Base-by-base conservation (phyloP, 192 early-diverging fungal genomes). In the Coemansia sp. region DNA sequence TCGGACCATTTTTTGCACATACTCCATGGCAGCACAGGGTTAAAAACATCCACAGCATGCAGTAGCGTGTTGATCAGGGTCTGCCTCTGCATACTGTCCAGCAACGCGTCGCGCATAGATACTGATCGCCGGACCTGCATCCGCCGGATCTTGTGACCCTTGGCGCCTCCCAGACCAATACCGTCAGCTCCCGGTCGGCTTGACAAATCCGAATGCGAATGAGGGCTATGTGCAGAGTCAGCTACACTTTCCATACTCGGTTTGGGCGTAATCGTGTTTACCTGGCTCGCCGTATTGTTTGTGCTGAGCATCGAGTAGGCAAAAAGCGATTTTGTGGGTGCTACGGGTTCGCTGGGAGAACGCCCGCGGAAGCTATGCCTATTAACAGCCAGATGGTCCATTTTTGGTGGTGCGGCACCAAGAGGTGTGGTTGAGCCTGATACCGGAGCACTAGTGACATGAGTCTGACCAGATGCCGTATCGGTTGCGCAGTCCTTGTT, bases 1-100 rank as follows among this genome's bases (percentile, higher is more conserved):
- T 91, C 86, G 0, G 92, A 91, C 94, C 94, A 97, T 38, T 77
- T 82, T 55, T 90, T 87, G 71, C 90, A 94, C 49, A 93, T 80
- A 0, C 60, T 62, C 85, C 87, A 91, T 4, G 91, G 92, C 41
- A 91, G 77, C 23, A 88, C 82, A 0, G 91, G 81, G 48, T 95
- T 95, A 54, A 90, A 92, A 19, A 94, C 90, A 41, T 95, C 92
- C 29, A 91, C 90, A 0, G 88, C 87, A 47, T 95, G 93, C 13
- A 95, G 67, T n/a, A 93, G 60, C 15, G 85, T 78, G 52, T 87
- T 83, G 46, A 73, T 73, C 4, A 88, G 46, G 27, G 61, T 60
- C 46, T 86, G 80, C 8, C 87, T 75, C 44, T 89, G 84, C 44
- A 80, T 67, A 29, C 71, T 74, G 47, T 74, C 64, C 7, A 74